A percentile compares a stretch with the other conserved stretches of the same genome.
Evolutionary conservation across 2,329 filamentous ascomycete genomes (phyloP).

Genomic region (Fusarium sp.): DNA sequence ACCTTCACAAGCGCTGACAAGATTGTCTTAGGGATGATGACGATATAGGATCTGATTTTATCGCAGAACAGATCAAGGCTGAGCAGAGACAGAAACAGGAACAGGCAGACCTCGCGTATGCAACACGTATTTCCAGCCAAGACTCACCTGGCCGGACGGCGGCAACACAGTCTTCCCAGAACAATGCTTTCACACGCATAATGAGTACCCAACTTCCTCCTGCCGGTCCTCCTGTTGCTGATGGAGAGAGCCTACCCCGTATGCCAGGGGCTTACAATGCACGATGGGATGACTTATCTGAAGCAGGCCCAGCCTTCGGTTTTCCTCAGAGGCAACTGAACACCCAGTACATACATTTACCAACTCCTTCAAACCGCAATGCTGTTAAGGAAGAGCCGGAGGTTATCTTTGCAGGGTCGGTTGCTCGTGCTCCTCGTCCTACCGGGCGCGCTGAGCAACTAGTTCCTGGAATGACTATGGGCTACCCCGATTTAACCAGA

Average conservation of each 20-base stretch:
- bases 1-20: conserved; percentile 4
- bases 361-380: background rate
- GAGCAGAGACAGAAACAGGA: conserved; percentile 50
- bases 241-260: background rate
- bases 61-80: conserved; percentile 53
- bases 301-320: background rate
- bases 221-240: conserved; percentile 1
- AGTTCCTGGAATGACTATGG: conserved; percentile 7
- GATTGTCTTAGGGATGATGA: conserved; percentile 49
- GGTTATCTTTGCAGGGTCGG: conserved; percentile 9
- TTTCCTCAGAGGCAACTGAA: conserved; percentile 1
- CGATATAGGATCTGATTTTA: conserved; percentile 42
- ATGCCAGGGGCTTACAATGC: conserved; percentile 42
- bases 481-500: conserved; percentile 21
- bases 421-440: conserved; percentile 1
- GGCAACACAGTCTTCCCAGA: conserved; percentile 5
- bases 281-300: conserved; percentile 32
- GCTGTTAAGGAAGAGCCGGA: conserved; percentile 14
- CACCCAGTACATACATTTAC: conserved; percentile 1
- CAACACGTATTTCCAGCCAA: conserved; percentile 46
- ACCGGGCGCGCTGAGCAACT: conserved; percentile 7
- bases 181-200: conserved; percentile 45
- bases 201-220: conserved; percentile 48
- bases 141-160: conserved; percentile 15
- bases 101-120: conserved; percentile 46